phyloP scores from a whole-genome alignment of 441 rosid genomes.

The Raphanus hybrid region DNA sequence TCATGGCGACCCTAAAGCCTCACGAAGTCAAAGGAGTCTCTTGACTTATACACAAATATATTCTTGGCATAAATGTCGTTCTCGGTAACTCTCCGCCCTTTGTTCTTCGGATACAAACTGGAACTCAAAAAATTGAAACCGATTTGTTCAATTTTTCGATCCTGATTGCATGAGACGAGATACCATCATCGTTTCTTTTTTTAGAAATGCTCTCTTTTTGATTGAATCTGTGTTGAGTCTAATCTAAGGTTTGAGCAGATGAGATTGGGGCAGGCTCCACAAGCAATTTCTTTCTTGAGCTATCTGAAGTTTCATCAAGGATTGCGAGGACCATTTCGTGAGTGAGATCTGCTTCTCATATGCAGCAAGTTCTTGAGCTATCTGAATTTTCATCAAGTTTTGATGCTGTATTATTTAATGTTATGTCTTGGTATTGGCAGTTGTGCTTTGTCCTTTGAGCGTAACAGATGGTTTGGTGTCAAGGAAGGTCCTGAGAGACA shows the following conservation, averaged over 20 bases:
- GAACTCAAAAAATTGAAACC: not conserved
- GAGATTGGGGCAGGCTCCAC: constrained; percentile 94
- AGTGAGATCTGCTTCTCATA: not conserved
- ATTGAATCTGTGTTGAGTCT: constrained; percentile 23
- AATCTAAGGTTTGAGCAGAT: constrained; percentile 56
- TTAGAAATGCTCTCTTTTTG: not conserved
- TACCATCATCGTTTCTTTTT: constrained; percentile 23
- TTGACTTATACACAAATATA: constrained; percentile 78
- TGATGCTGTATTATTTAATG: not conserved
- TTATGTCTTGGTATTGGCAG: not conserved
- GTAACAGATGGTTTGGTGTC: no score
- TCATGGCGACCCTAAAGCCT: constrained; percentile 70
- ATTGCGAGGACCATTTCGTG: not conserved
- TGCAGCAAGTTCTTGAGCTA: no score
- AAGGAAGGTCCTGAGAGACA: no score
- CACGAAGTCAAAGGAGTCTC: constrained; percentile 80
- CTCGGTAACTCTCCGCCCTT: constrained; percentile 50
- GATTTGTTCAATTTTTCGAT: constrained; percentile 17
- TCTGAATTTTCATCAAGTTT: no score
- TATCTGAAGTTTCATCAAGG: not conserved
- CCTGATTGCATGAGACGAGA: constrained; percentile 83
- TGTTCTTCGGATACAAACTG: not conserved
- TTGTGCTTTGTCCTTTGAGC: not conserved
- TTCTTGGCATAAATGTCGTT: constrained; percentile 76
- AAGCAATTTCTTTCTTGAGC: constrained; percentile 46